Evolutionary conservation across 352 stramenopile species (phyloP), one percentile per base, ranked within the genome.

Genomic region (Thraustochytrium striatum): DNA sequence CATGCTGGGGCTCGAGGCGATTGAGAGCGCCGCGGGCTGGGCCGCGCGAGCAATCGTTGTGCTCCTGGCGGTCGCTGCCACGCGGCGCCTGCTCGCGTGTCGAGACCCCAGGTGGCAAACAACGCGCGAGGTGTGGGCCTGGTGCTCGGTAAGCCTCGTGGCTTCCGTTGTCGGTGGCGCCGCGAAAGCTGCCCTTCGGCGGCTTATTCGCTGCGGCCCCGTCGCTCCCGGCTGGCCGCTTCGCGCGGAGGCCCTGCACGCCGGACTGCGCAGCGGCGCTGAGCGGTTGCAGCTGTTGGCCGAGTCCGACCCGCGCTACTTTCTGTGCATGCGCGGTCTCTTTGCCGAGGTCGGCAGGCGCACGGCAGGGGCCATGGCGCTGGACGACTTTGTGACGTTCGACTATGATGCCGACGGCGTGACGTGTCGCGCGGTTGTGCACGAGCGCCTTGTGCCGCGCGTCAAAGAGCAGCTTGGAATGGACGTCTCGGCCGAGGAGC

Each of bases 341-440:
- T 75, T 75, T 41, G 65, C 65, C 41, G 41, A 61, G n/a, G 25
- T 75, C 41, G 65, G 32, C 5, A n/a, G 28, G 19, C 13, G 19
- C 21, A 61, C 30, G 13, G 50, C 44, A 7, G 25, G 36, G 11
- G 50, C 65, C 43, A 75, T 75, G 65, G 52, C 65, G 3, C n/a
- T 61, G 43, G 65, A 30, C 1, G 65, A 43, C 16, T 75, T 35
- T 43, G 30, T 43, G 25, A 61, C 30, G 1, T 75, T 75, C 52
- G 65, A 75, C 52, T 75, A 75, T 25, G 3, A 21, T 25, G 44
- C 52, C 21, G 65, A 39, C 9, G 50, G 25, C 35, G 39, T 61
- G 25, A 30, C 43, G 19, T 75, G 65, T 38, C 65, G 65, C 16
- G 65, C 65, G 9, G 30, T 75, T 28, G 58, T 30, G 33, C 65